Evolutionary conservation across 2,329 filamentous ascomycete species (phyloP).

Genomic region (Fusarium sulawesiense): DNA sequence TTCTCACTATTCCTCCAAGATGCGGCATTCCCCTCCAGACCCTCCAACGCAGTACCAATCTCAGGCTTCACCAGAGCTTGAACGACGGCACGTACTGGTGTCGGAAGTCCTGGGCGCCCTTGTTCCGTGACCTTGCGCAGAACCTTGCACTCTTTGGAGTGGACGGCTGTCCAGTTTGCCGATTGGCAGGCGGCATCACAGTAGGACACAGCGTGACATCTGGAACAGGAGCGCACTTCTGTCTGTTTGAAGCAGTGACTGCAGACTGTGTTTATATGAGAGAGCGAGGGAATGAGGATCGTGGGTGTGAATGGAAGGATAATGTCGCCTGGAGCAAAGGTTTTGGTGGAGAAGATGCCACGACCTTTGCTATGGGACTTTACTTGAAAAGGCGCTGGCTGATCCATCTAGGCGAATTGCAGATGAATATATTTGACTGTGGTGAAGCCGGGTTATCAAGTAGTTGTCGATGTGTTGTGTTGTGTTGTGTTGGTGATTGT

Average conservation of each 20-base stretch:
- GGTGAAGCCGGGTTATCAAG: background rate
- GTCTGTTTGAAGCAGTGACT: conserved; percentile 59
- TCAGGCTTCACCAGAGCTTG: conserved; percentile 60
- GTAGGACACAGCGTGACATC: conserved; percentile 66
- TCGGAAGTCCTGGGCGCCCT: conserved; percentile 57
- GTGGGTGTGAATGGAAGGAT: conserved; percentile 59
- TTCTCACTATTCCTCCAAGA: conserved; percentile 51
- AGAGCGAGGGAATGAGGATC: conserved; percentile 61
- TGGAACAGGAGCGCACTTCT: conserved; percentile 58
- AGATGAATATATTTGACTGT: background rate
- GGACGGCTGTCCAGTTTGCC: conserved; percentile 63
- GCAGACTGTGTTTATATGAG: conserved; percentile 58
- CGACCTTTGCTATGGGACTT: conserved; percentile 56
- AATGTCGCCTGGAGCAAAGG: conserved; percentile 58
- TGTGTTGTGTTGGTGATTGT: background rate
- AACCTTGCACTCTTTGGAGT: conserved; percentile 67
- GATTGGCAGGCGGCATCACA: conserved; percentile 66
- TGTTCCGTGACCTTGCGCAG: conserved; percentile 48
- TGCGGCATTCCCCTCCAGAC: conserved; percentile 61
- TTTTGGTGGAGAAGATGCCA: conserved; percentile 56
- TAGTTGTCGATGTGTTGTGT: background rate
- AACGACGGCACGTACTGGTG: conserved; percentile 65
- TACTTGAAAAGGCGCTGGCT: conserved; percentile 41
- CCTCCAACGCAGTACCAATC: conserved; percentile 49
- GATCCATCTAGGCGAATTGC: conserved; percentile 18